These are phyloP conservation scores for Brassica rapa DNA, from an alignment of 345 rosid species.

Conservation along the genomic window DNA sequence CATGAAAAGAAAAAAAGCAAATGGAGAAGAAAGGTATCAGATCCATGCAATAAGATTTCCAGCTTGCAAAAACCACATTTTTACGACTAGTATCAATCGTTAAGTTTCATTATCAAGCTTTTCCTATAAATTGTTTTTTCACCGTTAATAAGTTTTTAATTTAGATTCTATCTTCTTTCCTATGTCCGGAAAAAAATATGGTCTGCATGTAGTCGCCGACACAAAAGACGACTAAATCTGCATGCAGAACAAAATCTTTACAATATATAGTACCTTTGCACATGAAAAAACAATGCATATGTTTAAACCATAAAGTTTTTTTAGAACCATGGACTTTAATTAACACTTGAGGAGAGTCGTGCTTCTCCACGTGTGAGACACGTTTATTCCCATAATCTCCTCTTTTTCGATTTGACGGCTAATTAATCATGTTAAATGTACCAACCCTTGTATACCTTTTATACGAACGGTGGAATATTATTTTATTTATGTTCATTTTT, in stretches of 20 bases:
- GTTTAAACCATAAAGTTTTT: not conserved
- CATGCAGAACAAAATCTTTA: slow-evolving; percentile 29
- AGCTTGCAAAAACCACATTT: slow-evolving; percentile 42
- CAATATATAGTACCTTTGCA: not conserved
- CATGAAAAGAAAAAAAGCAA: slow-evolving; percentile 18
- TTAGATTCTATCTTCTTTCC: slow-evolving; percentile 23
- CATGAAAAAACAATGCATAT: slow-evolving; percentile 2
- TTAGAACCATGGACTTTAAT: not conserved
- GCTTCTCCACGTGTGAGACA: slow-evolving; percentile 20
- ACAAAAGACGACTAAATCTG: slow-evolving; percentile 13
- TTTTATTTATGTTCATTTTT: slow-evolving; percentile 14
- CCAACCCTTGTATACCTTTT: slow-evolving; percentile 5
- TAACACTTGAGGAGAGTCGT: slow-evolving; percentile 15
- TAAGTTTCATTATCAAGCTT: slow-evolving; percentile 33
- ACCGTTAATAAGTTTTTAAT: not conserved
- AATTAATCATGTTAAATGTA: not conserved
- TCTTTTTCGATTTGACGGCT: slow-evolving; percentile 7
- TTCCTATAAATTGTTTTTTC: not conserved
- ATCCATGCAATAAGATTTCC: slow-evolving; percentile 42
- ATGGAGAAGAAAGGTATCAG: slow-evolving; percentile 42
- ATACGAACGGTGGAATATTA: slow-evolving; percentile 24
- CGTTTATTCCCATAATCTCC: slow-evolving; percentile 9
- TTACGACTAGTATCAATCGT: slow-evolving; percentile 42
- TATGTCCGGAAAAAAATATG: not conserved
- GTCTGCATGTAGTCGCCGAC: not conserved